A percentile compares a stretch with the other conserved stretches of the same genome.
These are phyloP conservation scores for Proliferodiscus dingleyae DNA, from an alignment of 2,329 filamentous ascomycete genomes.

Conservation along the genomic window DNA sequence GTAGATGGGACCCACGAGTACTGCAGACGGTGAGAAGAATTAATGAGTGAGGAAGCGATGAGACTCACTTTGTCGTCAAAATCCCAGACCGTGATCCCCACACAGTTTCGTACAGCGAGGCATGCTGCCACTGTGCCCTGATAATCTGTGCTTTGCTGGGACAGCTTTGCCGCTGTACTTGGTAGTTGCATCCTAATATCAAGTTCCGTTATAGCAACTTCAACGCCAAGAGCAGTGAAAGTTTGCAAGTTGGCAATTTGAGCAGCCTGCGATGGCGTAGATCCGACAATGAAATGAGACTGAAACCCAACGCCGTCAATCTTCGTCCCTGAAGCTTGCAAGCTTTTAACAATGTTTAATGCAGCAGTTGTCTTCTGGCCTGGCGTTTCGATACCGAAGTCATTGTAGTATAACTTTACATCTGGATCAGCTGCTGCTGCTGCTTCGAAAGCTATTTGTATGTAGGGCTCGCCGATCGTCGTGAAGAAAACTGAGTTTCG, in stretches of 20 bases:
- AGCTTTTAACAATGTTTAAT: conserved; percentile 38
- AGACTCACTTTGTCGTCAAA: conserved; percentile 9
- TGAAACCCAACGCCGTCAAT: conserved; percentile 61
- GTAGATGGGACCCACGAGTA: conserved; percentile 17
- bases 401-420: conserved; percentile 35
- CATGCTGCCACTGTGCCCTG: conserved; percentile 17
- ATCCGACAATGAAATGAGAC: conserved; percentile 51
- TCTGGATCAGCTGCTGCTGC: conserved; percentile 5
- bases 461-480: conserved; percentile 47
- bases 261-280: conserved; percentile 37
- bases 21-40: conserved; percentile 3
- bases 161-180: conserved; percentile 33
- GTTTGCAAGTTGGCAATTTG: conserved; percentile 38
- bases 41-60: background rate
- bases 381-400: conserved; percentile 55
- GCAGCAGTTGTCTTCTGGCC: conserved; percentile 41
- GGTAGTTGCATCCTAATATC: conserved; percentile 50
- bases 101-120: conserved; percentile 6
- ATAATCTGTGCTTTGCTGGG: conserved; percentile 45
- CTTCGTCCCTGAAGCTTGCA: conserved; percentile 44
- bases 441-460: conserved; percentile 28
- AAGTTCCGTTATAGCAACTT: conserved; percentile 56
- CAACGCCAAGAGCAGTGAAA: conserved; percentile 47
- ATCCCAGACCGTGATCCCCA: conserved; percentile 17
- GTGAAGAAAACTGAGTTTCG: conserved; percentile 48